Percentiles rank a stretch among this genome's conserved stretches.
Conservation (phyloP, 78 protist genomes). For the Monosiga brevicollis region DNA sequence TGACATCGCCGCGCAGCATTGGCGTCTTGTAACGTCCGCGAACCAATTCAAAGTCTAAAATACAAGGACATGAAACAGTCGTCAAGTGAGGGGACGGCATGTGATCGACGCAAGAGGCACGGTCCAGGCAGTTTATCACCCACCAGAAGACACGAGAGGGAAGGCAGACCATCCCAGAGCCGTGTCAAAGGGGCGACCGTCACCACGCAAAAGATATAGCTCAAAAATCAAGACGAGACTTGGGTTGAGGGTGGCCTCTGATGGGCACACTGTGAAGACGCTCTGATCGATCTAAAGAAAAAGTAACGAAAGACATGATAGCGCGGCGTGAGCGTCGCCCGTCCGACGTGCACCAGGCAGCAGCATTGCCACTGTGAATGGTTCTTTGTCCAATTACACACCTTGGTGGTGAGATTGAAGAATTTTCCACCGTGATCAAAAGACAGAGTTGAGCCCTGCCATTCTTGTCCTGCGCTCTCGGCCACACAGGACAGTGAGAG, state of each 20-base stretch:
- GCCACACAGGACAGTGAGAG: neutral
- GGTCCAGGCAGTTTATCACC: no score
- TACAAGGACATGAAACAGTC: no score
- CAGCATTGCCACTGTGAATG: neutral
- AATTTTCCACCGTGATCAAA: neutral
- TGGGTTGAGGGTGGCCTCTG: constrained; percentile 5
- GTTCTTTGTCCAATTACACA: neutral
- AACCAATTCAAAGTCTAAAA: neutral
- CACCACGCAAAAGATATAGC: constrained; percentile 6
- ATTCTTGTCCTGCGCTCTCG: neutral
- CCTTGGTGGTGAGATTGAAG: neutral
- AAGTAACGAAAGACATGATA: neutral
- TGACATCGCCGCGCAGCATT: constrained; percentile 10
- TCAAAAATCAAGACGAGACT: constrained; percentile 23
- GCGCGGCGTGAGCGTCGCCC: neutral
- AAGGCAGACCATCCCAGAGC: constrained; percentile 41
- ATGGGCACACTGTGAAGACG: constrained; percentile 24
- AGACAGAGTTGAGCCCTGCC: neutral
- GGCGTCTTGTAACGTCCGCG: constrained; percentile 24
- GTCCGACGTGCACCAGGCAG: neutral
- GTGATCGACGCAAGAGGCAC: no score
- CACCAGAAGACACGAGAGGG: no score
- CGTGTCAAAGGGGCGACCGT: neutral
- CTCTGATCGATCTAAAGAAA: neutral
- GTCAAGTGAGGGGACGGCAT: no score